Evolutionary conservation across 1,139 yeast genomes (phyloP).

Genomic region (Geotrichum europaeum): DNA sequence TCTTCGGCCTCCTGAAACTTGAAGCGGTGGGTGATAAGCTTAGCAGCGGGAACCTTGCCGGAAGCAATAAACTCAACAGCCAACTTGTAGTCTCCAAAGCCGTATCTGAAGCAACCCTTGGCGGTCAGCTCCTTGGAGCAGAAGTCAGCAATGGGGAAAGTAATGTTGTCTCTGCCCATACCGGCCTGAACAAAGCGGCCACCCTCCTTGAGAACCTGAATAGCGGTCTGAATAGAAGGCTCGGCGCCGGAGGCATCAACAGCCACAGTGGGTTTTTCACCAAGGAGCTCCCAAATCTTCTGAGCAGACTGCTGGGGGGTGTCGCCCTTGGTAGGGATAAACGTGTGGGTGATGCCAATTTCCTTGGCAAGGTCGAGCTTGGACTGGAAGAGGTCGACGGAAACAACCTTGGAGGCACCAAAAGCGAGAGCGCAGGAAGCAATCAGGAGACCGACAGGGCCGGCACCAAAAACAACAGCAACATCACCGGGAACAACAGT

Average conservation of each 20-base stretch:
- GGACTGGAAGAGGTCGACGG: constrained; percentile 57
- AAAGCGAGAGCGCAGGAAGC: constrained; percentile 76
- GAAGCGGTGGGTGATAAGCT: constrained; percentile 73
- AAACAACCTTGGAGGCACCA: constrained; percentile 67
- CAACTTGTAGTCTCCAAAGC: constrained; percentile 69
- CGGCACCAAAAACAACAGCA: constrained; percentile 83
- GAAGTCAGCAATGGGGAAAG: constrained; percentile 69
- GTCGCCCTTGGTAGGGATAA: constrained; percentile 43
- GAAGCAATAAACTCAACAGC: constrained; percentile 62
- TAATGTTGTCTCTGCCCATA: constrained; percentile 59
- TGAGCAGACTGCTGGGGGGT: constrained; percentile 36
- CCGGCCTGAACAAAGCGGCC: constrained; percentile 74
- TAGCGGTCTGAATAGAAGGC: constrained; percentile 60
- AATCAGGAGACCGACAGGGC: constrained; percentile 81
- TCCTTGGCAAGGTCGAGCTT: constrained; percentile 56
- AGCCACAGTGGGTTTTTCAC: constrained; percentile 52
- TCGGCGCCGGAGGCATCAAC: constrained; percentile 70
- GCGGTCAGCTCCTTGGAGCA: constrained; percentile 64
- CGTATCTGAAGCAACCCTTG: constrained; percentile 78
- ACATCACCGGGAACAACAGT: constrained; percentile 63
- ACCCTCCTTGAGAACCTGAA: constrained; percentile 51
- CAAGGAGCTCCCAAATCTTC: constrained; percentile 37
- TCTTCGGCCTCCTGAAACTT: constrained; percentile 66
- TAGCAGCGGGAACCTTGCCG: constrained; percentile 56
- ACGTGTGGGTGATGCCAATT: constrained; percentile 44